These are phyloP conservation scores for Flaveria brownii DNA, from an alignment of 129 eudicot species.

Conservation along the genomic window DNA sequence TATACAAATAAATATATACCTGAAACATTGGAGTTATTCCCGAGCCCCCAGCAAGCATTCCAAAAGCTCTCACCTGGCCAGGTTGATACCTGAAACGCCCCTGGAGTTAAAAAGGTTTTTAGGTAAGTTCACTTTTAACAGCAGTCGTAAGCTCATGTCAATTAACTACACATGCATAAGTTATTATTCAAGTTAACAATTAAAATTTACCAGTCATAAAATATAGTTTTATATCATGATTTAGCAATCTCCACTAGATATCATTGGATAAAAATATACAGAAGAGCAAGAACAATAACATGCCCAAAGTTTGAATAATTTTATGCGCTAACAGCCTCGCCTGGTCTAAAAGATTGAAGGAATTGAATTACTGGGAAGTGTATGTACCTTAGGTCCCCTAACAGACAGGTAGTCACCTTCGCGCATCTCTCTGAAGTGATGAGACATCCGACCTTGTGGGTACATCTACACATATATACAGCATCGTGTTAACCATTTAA, in stretches of 20 bases:
- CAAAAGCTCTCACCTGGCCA: conserved; percentile 85
- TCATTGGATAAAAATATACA: background rate
- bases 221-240: background rate
- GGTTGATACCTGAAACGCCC: conserved; percentile 89
- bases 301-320: background rate
- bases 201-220: background rate
- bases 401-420: conserved; percentile 89
- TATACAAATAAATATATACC: conserved; percentile 39
- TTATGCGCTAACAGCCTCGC: background rate
- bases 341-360: conserved; percentile 11
- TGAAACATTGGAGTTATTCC: conserved; percentile 99
- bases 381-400: conserved; percentile 86
- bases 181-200: background rate
- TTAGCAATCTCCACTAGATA: background rate
- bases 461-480: conserved; percentile 59
- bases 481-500: conserved; percentile 16
- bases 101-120: conserved; percentile 27
- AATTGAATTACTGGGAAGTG: background rate
- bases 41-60: conserved; percentile 99
- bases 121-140: background rate
- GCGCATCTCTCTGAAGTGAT: conserved; percentile 87
- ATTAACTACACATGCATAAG: background rate
- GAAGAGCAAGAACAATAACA: conserved; percentile 13
- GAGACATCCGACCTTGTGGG: conserved; percentile 99
- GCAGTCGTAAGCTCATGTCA: conserved; percentile 1